Evolutionary conservation across 1,284 basidiomycete genomes (phyloP), one percentile per base, ranked within the genome.

Genomic region (Ceratobasidium theobromae): DNA sequence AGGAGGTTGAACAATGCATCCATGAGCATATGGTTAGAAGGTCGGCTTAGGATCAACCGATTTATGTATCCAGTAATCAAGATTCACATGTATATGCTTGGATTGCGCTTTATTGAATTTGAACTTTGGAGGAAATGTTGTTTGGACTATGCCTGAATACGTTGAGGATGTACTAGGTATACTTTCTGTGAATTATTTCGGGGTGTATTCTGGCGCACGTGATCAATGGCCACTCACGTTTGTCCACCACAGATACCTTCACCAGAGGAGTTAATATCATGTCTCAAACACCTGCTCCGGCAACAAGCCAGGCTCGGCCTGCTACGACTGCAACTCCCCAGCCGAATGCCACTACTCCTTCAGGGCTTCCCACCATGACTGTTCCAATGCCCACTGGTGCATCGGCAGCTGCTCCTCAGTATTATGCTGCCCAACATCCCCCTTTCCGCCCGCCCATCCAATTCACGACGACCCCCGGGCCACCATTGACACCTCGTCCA

Each of bases 391-490:
- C 57, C 1, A 32, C 57, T 4, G 33, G 45, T 23, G 33, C 57
- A n/a, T 30, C 57, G 6, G 51, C 57, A 33, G 28, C 57, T 40
- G 21, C 48, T 18, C 60, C 60, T 8, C 60, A 64, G 28, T 64
- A 64, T 23, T 64, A 64, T 28, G 27, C 48, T 5, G 33, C 58
- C 25, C 48, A 51, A 27, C 58, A 64, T 21, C 49, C 48, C 27
- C 60, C 49, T 9, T 38, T 53, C 53, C 60, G 60, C n/a, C 48
- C 48, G 16, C 60, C 60, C 6, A 53, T 64, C 25, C 60, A 64
- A 28, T 64, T 52, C 21, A 64, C 60, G 6, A 64, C 60, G 3
- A 64, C 60, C n/a, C 60, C 60, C n/a, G 60, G 60, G 18, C 60
- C 60, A 4, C 60, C 60, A 1, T 45, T 64, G 28, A 53, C 60